phyloP scores from a whole-genome alignment of 2,329 filamentous ascomycete genomes.

The Huntiella bhutanensis region DNA sequence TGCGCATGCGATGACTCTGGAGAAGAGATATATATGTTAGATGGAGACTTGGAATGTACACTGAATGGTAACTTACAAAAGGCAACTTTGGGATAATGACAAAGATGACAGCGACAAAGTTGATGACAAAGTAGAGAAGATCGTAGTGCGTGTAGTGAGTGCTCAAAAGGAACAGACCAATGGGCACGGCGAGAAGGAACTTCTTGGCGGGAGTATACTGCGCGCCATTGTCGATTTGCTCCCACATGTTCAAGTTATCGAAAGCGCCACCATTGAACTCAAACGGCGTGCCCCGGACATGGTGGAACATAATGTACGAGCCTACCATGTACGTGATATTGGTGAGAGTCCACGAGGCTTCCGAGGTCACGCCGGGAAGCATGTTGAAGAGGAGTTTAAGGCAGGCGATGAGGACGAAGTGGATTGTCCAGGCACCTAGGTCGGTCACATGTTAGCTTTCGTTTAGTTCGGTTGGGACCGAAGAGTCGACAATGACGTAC shows the following conservation, averaged over 20 bases:
- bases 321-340: slow-evolving; percentile 99
- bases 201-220: slow-evolving; percentile 99
- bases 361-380: slow-evolving; percentile 86
- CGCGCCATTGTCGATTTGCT: slow-evolving; percentile 97
- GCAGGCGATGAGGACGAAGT: slow-evolving; percentile 75
- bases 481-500: slow-evolving; percentile 26
- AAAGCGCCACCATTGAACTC: slow-evolving; percentile 98
- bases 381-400: slow-evolving; percentile 97
- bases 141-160: slow-evolving; percentile 99
- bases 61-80: slow-evolving; percentile 46
- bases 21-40: background rate
- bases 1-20: slow-evolving; percentile 59
- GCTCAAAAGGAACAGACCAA: slow-evolving; percentile 84
- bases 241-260: slow-evolving; percentile 99
- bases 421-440: slow-evolving; percentile 90
- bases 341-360: slow-evolving; percentile 95
- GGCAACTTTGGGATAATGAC: slow-evolving; percentile 95
- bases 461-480: background rate
- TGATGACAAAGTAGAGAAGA: slow-evolving; percentile 89
- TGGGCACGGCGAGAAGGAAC: slow-evolving; percentile 85
- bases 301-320: slow-evolving; percentile 99
- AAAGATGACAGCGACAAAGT: slow-evolving; percentile 76
- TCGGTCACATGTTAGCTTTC: slow-evolving; percentile 1
- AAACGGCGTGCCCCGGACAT: slow-evolving; percentile 91
- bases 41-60: background rate